phyloP scores from a whole-genome alignment of 2,329 filamentous ascomycete genomes.

The Venturia carpophila region DNA sequence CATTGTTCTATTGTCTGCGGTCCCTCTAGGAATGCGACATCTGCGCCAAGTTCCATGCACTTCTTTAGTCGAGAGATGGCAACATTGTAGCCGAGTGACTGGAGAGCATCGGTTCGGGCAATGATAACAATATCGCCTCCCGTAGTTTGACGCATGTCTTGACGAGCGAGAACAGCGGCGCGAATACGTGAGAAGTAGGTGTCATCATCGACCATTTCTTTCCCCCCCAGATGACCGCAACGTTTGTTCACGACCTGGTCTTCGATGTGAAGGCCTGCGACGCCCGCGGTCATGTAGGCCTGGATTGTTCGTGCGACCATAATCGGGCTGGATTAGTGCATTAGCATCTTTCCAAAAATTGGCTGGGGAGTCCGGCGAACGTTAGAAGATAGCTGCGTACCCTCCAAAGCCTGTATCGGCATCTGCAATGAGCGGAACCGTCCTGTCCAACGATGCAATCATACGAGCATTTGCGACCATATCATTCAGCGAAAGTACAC shows the following conservation, averaged over 20 bases:
- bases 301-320: conserved; percentile 15
- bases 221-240: conserved; percentile 56
- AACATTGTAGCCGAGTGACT: conserved; percentile 50
- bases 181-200: conserved; percentile 48
- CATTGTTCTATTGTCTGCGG: conserved; percentile 46
- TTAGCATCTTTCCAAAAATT: background rate
- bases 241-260: conserved; percentile 58
- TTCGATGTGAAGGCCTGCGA: conserved; percentile 55
- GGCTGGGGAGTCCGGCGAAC: background rate
- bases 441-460: conserved; percentile 21
- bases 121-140: conserved; percentile 56
- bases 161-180: conserved; percentile 43
- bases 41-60: conserved; percentile 49
- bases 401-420: conserved; percentile 24
- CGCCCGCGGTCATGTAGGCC: conserved; percentile 30
- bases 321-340: conserved; percentile 2
- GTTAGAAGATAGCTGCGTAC: background rate
- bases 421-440: conserved; percentile 23
- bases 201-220: conserved; percentile 48
- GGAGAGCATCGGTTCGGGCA: conserved; percentile 55
- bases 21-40: conserved; percentile 54
- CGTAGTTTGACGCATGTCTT: conserved; percentile 33
- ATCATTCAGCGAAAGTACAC: conserved; percentile 22
- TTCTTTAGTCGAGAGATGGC: conserved; percentile 43
- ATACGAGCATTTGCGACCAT: conserved; percentile 23